Evolutionary conservation across 2,329 filamentous ascomycete species (phyloP).

Genomic region (Neocatenulostroma microsporum): DNA sequence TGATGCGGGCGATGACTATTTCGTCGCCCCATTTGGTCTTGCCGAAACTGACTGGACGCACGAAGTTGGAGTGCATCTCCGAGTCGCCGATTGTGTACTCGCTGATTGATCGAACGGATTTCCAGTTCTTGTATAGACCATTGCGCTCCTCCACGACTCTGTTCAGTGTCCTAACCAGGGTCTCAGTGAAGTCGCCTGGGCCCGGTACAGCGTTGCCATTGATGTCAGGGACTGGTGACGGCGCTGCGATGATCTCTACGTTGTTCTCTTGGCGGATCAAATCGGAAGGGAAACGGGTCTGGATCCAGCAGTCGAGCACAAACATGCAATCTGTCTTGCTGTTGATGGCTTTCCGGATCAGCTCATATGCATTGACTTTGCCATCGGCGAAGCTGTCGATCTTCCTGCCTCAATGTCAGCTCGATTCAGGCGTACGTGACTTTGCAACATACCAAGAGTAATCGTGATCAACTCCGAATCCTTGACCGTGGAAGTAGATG

Average conservation of each 20-base stretch:
- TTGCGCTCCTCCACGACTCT: no score
- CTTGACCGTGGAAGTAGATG: slow-evolving; percentile 3
- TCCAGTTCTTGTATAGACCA: no score
- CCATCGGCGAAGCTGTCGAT: background rate
- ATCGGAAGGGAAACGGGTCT: background rate
- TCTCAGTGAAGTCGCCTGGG: slow-evolving; percentile 1
- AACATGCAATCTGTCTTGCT: slow-evolving; percentile 1
- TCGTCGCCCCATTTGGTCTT: background rate
- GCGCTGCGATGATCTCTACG: background rate
- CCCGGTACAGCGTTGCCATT: background rate
- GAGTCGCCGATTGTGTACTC: background rate
- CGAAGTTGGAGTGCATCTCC: background rate
- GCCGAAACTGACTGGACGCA: background rate
- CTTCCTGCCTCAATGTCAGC: no score
- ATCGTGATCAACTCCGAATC: background rate
- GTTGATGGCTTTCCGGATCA: background rate
- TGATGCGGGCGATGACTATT: background rate
- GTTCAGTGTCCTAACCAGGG: background rate
- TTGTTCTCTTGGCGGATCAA: slow-evolving; percentile 1
- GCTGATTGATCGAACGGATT: background rate
- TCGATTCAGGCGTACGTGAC: no score
- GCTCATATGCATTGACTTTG: slow-evolving; percentile 1
- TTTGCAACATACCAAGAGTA: background rate
- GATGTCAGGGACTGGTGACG: background rate
- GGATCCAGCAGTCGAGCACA: background rate